Conservation (phyloP, 1,284 basidiomycete species). For the Tylopilus orsonianus region DNA sequence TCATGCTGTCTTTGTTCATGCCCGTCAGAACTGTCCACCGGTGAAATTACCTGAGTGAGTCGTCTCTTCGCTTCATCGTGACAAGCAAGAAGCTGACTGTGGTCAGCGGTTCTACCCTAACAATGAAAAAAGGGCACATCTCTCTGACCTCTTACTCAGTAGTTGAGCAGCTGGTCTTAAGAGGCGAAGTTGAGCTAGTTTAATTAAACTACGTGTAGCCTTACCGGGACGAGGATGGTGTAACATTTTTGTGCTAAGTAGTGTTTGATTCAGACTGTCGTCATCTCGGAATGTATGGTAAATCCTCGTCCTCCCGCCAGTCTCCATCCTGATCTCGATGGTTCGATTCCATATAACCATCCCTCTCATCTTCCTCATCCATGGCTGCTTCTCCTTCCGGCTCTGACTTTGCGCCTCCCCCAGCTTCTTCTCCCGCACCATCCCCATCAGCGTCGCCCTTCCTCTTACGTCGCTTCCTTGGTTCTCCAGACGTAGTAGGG, state of each 20-base stretch:
- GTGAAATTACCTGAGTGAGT: constrained; percentile 74
- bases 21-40: constrained; percentile 66
- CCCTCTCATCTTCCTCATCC: constrained; percentile 39
- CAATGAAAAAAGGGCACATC: constrained; percentile 70
- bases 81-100: constrained; percentile 6
- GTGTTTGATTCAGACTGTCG: constrained; percentile 1
- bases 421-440: constrained; percentile 29
- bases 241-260: constrained; percentile 9
- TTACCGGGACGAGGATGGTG: constrained; percentile 9
- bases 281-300: constrained; percentile 36
- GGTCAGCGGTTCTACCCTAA: constrained; percentile 56
- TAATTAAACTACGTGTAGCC: constrained; percentile 36
- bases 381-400: constrained; percentile 34
- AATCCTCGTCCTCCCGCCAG: constrained; percentile 33
- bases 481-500: constrained; percentile 30
- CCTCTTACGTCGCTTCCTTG: constrained; percentile 41
- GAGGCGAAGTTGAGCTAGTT: constrained; percentile 73
- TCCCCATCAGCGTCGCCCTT: constrained; percentile 40
- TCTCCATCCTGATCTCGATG: constrained; percentile 27
- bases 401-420: constrained; percentile 31
- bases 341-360: constrained; percentile 22
- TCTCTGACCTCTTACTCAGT: constrained; percentile 67
- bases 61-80: neutral
- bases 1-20: constrained; percentile 78
- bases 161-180: constrained; percentile 65